Percentiles rank a stretch among this genome's conserved stretches.
phyloP scores from a whole-genome alignment of 345 rosid species.

The Eutrema japonicum region DNA sequence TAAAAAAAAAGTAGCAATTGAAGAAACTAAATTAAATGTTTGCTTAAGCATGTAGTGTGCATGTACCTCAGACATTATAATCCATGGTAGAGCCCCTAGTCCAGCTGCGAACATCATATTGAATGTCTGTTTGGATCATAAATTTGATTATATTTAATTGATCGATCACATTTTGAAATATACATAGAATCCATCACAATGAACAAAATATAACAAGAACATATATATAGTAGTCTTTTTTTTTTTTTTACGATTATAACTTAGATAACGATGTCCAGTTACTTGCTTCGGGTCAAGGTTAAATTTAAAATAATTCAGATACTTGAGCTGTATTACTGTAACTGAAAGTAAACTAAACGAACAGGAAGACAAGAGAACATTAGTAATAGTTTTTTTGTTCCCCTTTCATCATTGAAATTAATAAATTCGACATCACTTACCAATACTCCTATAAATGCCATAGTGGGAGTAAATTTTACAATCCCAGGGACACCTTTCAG shows the following conservation, averaged over 20 bases:
- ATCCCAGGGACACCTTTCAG: constrained; percentile 43
- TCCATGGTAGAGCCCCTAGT: constrained; percentile 73
- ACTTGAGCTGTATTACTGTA: no score
- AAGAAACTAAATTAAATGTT: not conserved
- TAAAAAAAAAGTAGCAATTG: not conserved
- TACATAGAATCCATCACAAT: not conserved
- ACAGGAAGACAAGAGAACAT: no score
- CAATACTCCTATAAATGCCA: constrained; percentile 16
- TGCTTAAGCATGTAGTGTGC: not conserved
- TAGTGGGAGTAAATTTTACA: not conserved
- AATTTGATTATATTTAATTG: not conserved
- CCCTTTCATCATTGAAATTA: not conserved
- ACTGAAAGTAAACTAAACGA: no score
- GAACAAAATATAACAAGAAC: not conserved
- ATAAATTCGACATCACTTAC: constrained; percentile 4
- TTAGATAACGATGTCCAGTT: no score
- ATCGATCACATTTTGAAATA: not conserved
- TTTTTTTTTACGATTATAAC: no score
- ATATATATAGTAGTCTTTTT: not conserved
- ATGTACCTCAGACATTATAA: constrained; percentile 70
- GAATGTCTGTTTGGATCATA: constrained; percentile 45
- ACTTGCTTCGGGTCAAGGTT: no score
- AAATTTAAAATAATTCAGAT: no score
- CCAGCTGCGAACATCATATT: constrained; percentile 58
- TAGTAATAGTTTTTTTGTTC: no score